Evolutionary conservation across 768 basidiomycete species (phyloP).

Genomic region (Auriscalpium orientale): DNA sequence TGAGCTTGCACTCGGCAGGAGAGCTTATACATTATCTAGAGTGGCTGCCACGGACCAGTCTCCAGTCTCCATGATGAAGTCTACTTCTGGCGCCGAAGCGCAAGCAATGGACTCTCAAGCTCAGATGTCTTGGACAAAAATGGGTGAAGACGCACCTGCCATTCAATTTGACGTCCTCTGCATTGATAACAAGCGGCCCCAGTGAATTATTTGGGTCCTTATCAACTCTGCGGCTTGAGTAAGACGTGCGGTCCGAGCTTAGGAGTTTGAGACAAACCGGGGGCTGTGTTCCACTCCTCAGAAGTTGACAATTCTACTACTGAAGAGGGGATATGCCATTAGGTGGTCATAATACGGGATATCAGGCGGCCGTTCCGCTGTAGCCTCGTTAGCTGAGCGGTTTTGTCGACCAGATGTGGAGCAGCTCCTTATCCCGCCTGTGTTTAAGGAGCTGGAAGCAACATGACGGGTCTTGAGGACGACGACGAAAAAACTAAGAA

Average conservation of each 20-base stretch:
- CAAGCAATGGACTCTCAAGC: slow-evolving; percentile 9
- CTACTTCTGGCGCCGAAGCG: slow-evolving; percentile 59
- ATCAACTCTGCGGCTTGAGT: slow-evolving; percentile 38
- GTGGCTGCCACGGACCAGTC: slow-evolving; percentile 56
- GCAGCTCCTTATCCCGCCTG: slow-evolving; percentile 50
- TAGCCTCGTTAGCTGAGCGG: slow-evolving; percentile 88
- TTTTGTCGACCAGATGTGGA: slow-evolving; percentile 65
- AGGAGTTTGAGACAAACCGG: slow-evolving; percentile 40
- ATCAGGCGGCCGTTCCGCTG: slow-evolving; percentile 73
- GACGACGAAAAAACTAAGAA: neutral
- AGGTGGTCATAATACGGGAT: slow-evolving; percentile 63
- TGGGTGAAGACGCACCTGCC: slow-evolving; percentile 59
- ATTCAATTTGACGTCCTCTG: slow-evolving; percentile 78
- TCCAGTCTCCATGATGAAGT: slow-evolving; percentile 78
- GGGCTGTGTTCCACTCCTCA: slow-evolving; percentile 70
- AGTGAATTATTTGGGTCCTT: slow-evolving; percentile 53
- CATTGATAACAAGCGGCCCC: slow-evolving; percentile 72
- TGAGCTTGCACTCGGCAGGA: slow-evolving; percentile 45
- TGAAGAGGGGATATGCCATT: slow-evolving; percentile 72
- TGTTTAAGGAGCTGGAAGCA: slow-evolving; percentile 50
- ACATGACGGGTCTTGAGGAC: slow-evolving; percentile 1
- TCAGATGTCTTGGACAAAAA: neutral
- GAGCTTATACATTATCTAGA: slow-evolving; percentile 55
- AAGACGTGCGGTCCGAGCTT: neutral
- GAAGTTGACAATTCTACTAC: slow-evolving; percentile 75